phyloP scores from a whole-genome alignment of 345 rosid species.

The Euphorbia tirucalli region DNA sequence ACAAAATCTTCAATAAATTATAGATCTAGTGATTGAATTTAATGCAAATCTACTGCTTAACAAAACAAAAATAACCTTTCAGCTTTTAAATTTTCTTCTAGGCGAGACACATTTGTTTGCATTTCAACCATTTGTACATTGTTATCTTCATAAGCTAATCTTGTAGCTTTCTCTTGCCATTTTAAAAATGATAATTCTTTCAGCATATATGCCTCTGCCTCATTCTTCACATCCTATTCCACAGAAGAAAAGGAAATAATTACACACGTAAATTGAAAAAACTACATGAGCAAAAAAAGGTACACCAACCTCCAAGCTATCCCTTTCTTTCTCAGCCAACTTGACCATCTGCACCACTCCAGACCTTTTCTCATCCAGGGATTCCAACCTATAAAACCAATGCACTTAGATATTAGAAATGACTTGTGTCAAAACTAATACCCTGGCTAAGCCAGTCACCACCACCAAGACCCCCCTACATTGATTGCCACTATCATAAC shows the following conservation, averaged over 20 bases:
- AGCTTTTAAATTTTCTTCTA: conserved; percentile 67
- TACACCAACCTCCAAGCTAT: conserved; percentile 78
- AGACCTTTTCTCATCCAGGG: conserved; percentile 81
- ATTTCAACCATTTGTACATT: conserved; percentile 52
- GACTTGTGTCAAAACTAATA: not conserved
- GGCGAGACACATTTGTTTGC: conserved; percentile 45
- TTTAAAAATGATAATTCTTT: conserved; percentile 77
- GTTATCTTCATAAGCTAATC: conserved; percentile 73
- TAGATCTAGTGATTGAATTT: not conserved
- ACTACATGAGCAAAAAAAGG: conserved; percentile 12
- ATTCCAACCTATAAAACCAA: conserved; percentile 56
- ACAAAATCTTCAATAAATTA: not conserved
- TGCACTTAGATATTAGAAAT: not conserved
- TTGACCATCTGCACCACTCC: conserved; percentile 99
- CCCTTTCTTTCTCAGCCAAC: conserved; percentile 94
- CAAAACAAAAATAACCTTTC: conserved; percentile 48
- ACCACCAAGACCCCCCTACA: too few relatives aligned
- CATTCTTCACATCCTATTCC: conserved; percentile 79
- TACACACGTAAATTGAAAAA: conserved; percentile 6
- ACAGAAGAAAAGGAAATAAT: conserved; percentile 22
- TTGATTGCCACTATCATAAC: too few relatives aligned
- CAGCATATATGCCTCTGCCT: conserved; percentile 94
- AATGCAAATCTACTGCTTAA: conserved; percentile 8
- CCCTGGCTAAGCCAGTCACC: not conserved
- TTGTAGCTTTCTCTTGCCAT: conserved; percentile 95